These are phyloP conservation scores for Dioscorea cayenensis DNA, from an alignment of 116 monocot species.

Conservation along the genomic window DNA sequence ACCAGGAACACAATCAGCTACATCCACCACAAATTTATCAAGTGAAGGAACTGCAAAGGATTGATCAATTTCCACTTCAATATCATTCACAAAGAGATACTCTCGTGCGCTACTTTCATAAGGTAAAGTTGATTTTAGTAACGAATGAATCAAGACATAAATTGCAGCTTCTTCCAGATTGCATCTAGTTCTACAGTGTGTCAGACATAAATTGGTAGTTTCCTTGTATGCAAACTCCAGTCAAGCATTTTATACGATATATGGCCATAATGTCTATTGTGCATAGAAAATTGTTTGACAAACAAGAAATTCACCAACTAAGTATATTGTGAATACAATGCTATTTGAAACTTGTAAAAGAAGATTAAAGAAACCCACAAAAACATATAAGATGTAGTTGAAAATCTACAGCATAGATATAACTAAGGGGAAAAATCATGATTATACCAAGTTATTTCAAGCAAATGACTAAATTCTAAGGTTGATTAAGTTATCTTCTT, in stretches of 20 bases:
- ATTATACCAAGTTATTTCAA: not conserved
- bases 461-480: not conserved
- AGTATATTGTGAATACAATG: too few relatives aligned
- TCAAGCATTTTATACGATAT: too few relatives aligned
- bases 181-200: not conserved
- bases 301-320: too few relatives aligned
- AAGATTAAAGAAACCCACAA: too few relatives aligned
- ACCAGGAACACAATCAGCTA: conserved; percentile 55
- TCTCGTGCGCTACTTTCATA: not conserved
- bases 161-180: not conserved
- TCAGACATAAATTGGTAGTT: too few relatives aligned
- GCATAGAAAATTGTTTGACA: too few relatives aligned
- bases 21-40: conserved; percentile 50
- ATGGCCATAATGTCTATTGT: too few relatives aligned
- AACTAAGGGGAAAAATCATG: not conserved
- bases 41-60: conserved; percentile 71
- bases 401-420: too few relatives aligned
- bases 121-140: not conserved
- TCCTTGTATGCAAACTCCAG: too few relatives aligned
- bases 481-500: not conserved
- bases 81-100: not conserved
- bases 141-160: not conserved
- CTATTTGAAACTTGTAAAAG: too few relatives aligned
- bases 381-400: too few relatives aligned
- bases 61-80: conserved; percentile 1